phyloP scores from a whole-genome alignment of 2,329 filamentous ascomycete genomes.

The Cercospora beticola region DNA sequence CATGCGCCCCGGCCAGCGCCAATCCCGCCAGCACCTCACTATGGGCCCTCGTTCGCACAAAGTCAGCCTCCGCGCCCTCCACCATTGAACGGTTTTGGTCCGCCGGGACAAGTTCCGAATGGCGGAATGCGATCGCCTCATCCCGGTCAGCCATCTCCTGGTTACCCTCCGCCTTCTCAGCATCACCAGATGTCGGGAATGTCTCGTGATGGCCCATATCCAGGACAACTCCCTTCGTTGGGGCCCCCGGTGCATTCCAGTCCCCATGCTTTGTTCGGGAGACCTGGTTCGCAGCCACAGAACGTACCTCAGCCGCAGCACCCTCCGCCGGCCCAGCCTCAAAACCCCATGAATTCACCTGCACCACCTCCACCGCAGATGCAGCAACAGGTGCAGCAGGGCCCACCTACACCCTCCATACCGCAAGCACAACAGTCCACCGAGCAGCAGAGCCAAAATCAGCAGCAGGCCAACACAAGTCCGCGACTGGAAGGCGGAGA shows the following conservation, averaged over 20 bases:
- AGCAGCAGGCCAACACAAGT: constrained; percentile 14
- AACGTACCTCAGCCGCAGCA: constrained; percentile 21
- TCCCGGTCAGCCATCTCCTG: constrained; percentile 32
- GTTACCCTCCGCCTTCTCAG: constrained; percentile 21
- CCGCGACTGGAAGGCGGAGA: constrained; percentile 23
- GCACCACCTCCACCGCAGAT: not conserved
- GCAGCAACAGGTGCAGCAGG: constrained; percentile 2
- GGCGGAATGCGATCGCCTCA: constrained; percentile 42
- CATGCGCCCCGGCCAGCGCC: constrained; percentile 23
- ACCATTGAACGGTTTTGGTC: constrained; percentile 29
- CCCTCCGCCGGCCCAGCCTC: constrained; percentile 14
- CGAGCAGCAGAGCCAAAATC: constrained; percentile 8
- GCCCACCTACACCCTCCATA: constrained; percentile 9
- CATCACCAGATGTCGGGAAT: constrained; percentile 21
- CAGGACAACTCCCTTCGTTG: constrained; percentile 16
- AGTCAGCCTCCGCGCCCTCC: constrained; percentile 16
- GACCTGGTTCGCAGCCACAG: constrained; percentile 19
- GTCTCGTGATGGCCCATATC: constrained; percentile 13
- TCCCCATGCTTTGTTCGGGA: constrained; percentile 18
- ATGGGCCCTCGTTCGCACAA: constrained; percentile 17
- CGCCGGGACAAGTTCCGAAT: constrained; percentile 32
- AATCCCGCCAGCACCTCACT: constrained; percentile 18
- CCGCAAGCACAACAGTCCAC: constrained; percentile 15
- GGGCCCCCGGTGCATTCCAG: constrained; percentile 20
- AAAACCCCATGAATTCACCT: constrained; percentile 13